Conservation (phyloP, 169 alveolate species). For the Cryptosporidium sp. region DNA sequence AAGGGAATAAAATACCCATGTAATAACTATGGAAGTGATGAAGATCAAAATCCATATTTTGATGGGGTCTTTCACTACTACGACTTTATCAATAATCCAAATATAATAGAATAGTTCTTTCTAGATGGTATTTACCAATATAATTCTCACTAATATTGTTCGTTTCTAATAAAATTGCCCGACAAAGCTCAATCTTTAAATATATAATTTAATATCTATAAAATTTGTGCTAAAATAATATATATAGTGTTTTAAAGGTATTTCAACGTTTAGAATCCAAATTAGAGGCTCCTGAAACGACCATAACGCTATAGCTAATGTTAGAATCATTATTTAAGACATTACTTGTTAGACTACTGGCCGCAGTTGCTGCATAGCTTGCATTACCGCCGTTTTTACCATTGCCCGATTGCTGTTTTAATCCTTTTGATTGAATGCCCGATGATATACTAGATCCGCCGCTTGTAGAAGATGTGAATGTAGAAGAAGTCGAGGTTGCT, state of each 20-base stretch:
- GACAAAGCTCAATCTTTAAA: not conserved
- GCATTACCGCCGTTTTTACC: constrained; percentile 29
- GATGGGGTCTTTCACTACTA: constrained; percentile 70
- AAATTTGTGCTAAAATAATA: constrained; percentile 1
- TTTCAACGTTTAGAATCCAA: constrained; percentile 65
- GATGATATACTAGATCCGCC: constrained; percentile 23
- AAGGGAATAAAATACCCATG: constrained; percentile 62
- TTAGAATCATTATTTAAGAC: constrained; percentile 50
- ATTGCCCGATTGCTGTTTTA: constrained; percentile 23
- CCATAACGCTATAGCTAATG: constrained; percentile 72
- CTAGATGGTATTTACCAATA: not conserved
- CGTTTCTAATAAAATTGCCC: not conserved
- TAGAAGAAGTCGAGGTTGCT: not conserved
- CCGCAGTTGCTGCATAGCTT: constrained; percentile 74
- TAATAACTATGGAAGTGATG: constrained; percentile 11
- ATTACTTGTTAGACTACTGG: constrained; percentile 54
- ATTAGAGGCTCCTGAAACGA: constrained; percentile 69
- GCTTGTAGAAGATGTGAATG: constrained; percentile 4
- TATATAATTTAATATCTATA: constrained; percentile 39
- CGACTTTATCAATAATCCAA: constrained; percentile 50
- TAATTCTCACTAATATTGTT: not conserved
- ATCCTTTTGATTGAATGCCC: constrained; percentile 3
- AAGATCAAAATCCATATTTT: constrained; percentile 25
- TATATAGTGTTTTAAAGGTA: not conserved
- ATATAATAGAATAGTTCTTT: constrained; percentile 13